phyloP scores from a whole-genome alignment of 768 basidiomycete genomes.

The Rhizopogon sp. region DNA sequence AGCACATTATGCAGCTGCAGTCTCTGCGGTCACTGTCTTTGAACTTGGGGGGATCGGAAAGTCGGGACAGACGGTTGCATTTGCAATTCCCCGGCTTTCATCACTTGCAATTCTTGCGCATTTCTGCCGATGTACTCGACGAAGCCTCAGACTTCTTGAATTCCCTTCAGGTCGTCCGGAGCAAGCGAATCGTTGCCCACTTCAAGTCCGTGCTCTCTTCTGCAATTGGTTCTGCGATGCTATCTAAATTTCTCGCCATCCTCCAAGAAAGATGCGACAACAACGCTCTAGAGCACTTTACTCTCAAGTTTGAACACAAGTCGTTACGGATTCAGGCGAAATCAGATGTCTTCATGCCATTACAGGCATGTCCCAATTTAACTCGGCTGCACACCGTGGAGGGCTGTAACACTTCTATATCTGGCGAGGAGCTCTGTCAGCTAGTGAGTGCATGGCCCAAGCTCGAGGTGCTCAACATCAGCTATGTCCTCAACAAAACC shows the following conservation, averaged over 20 bases:
- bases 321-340: neutral
- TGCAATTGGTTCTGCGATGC: neutral
- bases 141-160: neutral
- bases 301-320: neutral
- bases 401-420: conserved; percentile 8
- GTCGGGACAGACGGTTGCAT: too few species aligned
- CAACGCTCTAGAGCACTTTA: neutral
- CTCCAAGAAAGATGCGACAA: neutral
- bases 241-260: neutral
- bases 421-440: conserved; percentile 11
- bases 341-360: neutral
- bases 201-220: too few species aligned
- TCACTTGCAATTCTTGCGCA: neutral
- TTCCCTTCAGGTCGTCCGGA: neutral
- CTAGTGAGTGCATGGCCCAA: conserved; percentile 17
- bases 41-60: neutral
- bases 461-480: conserved; percentile 15
- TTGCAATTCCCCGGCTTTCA: neutral
- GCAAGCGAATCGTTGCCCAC: neutral
- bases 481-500: conserved; percentile 7
- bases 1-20: neutral
- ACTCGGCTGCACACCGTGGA: neutral
- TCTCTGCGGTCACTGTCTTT: neutral
- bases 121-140: neutral
- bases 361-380: neutral